These are phyloP conservation scores for Lycium ferocissimum DNA, from an alignment of 257 asterid species.

Conservation along the genomic window DNA sequence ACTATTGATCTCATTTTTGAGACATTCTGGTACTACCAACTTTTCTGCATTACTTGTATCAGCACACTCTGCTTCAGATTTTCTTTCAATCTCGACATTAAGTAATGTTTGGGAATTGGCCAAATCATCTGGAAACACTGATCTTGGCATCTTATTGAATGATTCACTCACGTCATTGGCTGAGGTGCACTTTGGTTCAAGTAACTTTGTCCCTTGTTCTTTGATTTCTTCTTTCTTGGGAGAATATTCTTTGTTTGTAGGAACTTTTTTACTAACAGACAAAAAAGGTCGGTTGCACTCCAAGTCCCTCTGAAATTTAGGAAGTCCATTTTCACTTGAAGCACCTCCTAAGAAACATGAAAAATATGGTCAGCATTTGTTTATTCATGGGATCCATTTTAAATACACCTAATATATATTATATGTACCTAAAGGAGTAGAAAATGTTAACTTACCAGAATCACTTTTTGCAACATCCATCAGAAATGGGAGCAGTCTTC, in stretches of 20 bases:
- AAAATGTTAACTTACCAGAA: slow-evolving; percentile 40
- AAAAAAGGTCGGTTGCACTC: slow-evolving; percentile 36
- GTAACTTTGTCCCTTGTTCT: slow-evolving; percentile 27
- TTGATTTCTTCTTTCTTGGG: slow-evolving; percentile 32
- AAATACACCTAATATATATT: background rate
- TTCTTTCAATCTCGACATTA: slow-evolving; percentile 32
- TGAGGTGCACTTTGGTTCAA: slow-evolving; percentile 25
- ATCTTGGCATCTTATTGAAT: slow-evolving; percentile 33
- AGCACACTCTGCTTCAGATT: slow-evolving; percentile 19
- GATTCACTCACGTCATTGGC: slow-evolving; percentile 37
- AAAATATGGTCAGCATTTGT: slow-evolving; percentile 20
- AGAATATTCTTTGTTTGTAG: slow-evolving; percentile 32
- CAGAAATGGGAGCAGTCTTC: slow-evolving; percentile 81
- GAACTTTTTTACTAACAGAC: slow-evolving; percentile 23
- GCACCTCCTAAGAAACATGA: slow-evolving; percentile 43
- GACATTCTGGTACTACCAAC: slow-evolving; percentile 36
- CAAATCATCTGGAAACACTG: slow-evolving; percentile 33
- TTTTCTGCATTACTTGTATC: slow-evolving; percentile 25
- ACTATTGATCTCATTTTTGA: slow-evolving; percentile 20
- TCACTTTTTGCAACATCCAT: slow-evolving; percentile 58
- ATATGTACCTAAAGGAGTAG: slow-evolving; percentile 9
- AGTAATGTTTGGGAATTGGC: slow-evolving; percentile 23
- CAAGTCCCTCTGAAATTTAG: slow-evolving; percentile 37
- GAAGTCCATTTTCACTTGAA: slow-evolving; percentile 38
- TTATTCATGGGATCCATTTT: background rate